Percentiles rank a stretch among this genome's conserved stretches.
phyloP scores from a whole-genome alignment of 805 yeast genomes.

The Ogataea sp. region DNA sequence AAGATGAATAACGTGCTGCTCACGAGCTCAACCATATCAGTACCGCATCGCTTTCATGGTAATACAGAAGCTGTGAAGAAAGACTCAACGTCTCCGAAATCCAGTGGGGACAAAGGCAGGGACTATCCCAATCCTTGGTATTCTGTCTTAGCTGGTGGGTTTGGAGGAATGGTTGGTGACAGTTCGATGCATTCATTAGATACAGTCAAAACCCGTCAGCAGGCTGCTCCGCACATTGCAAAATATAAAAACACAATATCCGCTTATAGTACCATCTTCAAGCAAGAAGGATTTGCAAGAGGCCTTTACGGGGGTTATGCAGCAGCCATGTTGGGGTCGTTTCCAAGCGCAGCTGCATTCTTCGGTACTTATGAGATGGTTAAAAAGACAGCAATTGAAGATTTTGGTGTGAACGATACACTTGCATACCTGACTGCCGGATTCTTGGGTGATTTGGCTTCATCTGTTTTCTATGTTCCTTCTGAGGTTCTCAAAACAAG shows the following conservation, averaged over 20 bases:
- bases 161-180: conserved; percentile 93
- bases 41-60: neutral
- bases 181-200: conserved; percentile 91
- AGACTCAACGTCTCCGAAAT: too few species aligned
- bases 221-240: conserved; percentile 67
- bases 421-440: conserved; percentile 78
- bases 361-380: conserved; percentile 84
- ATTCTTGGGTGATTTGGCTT: conserved; percentile 86
- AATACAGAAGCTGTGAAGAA: neutral
- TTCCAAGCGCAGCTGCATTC: conserved; percentile 92
- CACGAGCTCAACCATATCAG: neutral
- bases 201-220: conserved; percentile 95
- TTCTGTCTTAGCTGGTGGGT: conserved; percentile 82
- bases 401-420: conserved; percentile 65
- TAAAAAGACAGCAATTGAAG: conserved; percentile 62
- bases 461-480: conserved; percentile 87
- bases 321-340: conserved; percentile 87
- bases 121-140: conserved; percentile 37
- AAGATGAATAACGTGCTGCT: neutral
- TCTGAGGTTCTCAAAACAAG: conserved; percentile 92
- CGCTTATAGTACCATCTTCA: conserved; percentile 68
- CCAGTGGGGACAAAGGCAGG: too few species aligned
- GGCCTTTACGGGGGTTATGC: conserved; percentile 91
- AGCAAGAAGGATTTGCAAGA: conserved; percentile 75
- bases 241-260: conserved; percentile 70